Percentiles rank a stretch among this genome's conserved stretches.
Conservation (phyloP, 306 rosid genomes). For the Erythrophleum fordii region DNA sequence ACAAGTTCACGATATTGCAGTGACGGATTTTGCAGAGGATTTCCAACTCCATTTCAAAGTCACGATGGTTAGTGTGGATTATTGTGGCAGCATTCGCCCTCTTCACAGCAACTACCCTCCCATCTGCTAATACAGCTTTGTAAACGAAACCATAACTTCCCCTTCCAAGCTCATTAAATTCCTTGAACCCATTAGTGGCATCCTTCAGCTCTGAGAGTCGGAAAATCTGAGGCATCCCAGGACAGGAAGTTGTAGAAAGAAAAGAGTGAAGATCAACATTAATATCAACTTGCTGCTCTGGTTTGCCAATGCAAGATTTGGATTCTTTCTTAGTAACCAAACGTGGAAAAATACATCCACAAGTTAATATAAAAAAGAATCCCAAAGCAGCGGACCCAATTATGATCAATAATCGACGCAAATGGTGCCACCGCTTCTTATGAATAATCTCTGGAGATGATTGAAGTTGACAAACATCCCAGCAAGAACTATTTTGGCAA, state of each 20-base stretch:
- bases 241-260: conserved; percentile 55
- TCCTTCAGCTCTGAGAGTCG: conserved; percentile 89
- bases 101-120: conserved; percentile 84
- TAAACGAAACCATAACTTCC: conserved; percentile 96
- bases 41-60: conserved; percentile 88
- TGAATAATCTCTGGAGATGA: conserved; percentile 47
- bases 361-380: conserved; percentile 52
- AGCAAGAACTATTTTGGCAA: conserved; percentile 92
- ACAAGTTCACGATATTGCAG: conserved; percentile 72
- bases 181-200: conserved; percentile 97
- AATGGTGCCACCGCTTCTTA: conserved; percentile 56
- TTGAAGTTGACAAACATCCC: conserved; percentile 60
- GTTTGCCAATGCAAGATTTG: conserved; percentile 65
- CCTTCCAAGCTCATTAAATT: conserved; percentile 92
- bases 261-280: conserved; percentile 48
- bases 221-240: conserved; percentile 85
- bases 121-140: conserved; percentile 80
- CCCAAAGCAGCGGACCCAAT: conserved; percentile 61
- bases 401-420: conserved; percentile 53
- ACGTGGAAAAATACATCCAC: conserved; percentile 56
- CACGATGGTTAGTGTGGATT: conserved; percentile 80
- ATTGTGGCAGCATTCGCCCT: conserved; percentile 95
- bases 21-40: conserved; percentile 84
- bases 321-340: conserved; percentile 52
- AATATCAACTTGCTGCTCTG: conserved; percentile 58